phyloP scores from a whole-genome alignment of 192 early-diverging fungal species.

The Coemansia sp. region DNA sequence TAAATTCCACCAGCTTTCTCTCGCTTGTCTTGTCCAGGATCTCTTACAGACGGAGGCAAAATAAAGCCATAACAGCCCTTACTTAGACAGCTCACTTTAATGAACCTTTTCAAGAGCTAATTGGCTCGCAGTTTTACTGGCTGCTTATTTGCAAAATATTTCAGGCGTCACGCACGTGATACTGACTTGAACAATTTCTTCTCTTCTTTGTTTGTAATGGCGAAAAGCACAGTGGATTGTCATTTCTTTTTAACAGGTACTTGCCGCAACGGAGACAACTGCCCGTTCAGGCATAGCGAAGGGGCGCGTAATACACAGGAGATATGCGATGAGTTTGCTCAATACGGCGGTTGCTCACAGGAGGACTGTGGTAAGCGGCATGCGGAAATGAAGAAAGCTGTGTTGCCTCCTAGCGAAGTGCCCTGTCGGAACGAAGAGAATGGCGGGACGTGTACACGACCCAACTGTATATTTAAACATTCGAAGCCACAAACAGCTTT shows the following conservation, averaged over 20 bases:
- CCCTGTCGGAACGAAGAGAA: slow-evolving; percentile 44
- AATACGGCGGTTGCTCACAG: slow-evolving; percentile 30
- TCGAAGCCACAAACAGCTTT: background rate
- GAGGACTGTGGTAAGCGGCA: slow-evolving; percentile 44
- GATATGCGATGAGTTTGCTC: slow-evolving; percentile 19
- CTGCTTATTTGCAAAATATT: background rate
- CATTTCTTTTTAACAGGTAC: slow-evolving; percentile 40
- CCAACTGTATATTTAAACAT: slow-evolving; percentile 43
- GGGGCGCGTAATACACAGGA: slow-evolving; percentile 24
- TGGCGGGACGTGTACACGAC: slow-evolving; percentile 33
- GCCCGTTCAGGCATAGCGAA: slow-evolving; percentile 42
- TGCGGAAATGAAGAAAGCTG: slow-evolving; percentile 7
- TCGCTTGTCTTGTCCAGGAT: slow-evolving; percentile 25
- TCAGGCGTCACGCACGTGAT: slow-evolving; percentile 8
- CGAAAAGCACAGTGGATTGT: slow-evolving; percentile 31
- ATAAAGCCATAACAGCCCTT: slow-evolving; percentile 11
- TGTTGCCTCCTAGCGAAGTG: slow-evolving; percentile 28
- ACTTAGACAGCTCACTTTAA: slow-evolving; percentile 9
- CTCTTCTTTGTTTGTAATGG: slow-evolving; percentile 1
- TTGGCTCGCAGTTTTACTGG: too few relatives aligned
- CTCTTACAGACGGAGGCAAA: slow-evolving; percentile 3
- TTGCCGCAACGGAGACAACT: slow-evolving; percentile 39
- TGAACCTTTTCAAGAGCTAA: too few relatives aligned
- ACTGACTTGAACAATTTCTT: background rate
- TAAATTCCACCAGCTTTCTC: slow-evolving; percentile 11